These are phyloP conservation scores for Yarrowia hollandica DNA, from an alignment of 805 yeast genomes.

Conservation along the genomic window DNA sequence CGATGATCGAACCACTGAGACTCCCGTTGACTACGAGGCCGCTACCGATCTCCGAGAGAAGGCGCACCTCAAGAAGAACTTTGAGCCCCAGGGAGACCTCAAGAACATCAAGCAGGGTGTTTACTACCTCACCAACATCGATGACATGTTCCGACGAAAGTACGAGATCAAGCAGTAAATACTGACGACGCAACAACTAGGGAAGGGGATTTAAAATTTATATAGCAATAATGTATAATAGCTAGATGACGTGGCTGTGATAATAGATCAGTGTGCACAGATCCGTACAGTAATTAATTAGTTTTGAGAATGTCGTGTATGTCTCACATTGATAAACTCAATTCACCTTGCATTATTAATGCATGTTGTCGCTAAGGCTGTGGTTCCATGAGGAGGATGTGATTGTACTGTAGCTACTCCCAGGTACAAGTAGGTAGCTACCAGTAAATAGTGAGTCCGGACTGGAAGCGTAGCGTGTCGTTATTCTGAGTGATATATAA, in stretches of 20 bases:
- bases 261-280: neutral
- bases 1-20: conserved; percentile 58
- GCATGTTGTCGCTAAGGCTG: neutral
- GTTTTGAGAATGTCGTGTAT: neutral
- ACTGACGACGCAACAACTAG: neutral
- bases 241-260: neutral
- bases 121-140: conserved; percentile 79
- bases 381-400: no score
- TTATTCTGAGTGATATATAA: no score
- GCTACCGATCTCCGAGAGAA: conserved; percentile 85
- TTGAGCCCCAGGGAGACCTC: conserved; percentile 74
- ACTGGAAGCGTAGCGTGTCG: no score
- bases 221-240: conserved; percentile 21
- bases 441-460: no score
- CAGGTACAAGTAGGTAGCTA: no score
- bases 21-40: conserved; percentile 80
- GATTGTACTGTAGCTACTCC: no score
- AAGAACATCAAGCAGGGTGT: conserved; percentile 73
- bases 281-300: no score
- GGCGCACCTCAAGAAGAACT: conserved; percentile 78
- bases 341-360: neutral
- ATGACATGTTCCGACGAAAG: conserved; percentile 83
- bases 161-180: conserved; percentile 66
- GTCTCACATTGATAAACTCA: conserved; percentile 2
- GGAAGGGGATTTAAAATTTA: conserved; percentile 4